Evolutionary conservation across 1,139 yeast species (phyloP).

Genomic region (Wickerhamomyces sp.): DNA sequence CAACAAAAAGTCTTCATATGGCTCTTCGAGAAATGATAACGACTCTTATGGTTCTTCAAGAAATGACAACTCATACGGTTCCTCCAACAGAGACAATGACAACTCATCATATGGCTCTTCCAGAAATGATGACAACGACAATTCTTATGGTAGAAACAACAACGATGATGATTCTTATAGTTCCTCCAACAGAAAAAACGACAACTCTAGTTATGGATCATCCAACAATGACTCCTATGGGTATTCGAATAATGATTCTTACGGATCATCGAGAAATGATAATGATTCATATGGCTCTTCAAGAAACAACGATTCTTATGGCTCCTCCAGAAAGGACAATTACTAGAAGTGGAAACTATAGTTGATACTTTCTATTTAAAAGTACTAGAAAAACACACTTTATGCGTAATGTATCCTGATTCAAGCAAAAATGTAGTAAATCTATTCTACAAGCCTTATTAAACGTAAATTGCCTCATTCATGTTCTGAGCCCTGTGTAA

Average conservation of each 20-base stretch:
- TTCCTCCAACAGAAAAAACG: too few relatives aligned
- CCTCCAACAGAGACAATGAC: slow-evolving; percentile 1
- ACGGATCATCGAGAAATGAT: slow-evolving; percentile 1
- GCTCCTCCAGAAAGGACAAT: slow-evolving; percentile 3
- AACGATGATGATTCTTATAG: background rate
- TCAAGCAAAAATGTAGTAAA: background rate
- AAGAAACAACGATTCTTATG: slow-evolving; percentile 5
- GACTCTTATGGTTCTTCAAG: slow-evolving; percentile 7
- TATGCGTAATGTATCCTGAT: background rate
- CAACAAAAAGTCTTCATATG: slow-evolving; percentile 7
- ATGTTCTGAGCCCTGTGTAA: background rate
- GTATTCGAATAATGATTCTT: slow-evolving; percentile 2
- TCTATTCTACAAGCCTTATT: background rate
- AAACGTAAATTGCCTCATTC: background rate
- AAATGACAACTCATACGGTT: slow-evolving; percentile 7
- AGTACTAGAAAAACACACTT: too few relatives aligned
- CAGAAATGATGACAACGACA: background rate
- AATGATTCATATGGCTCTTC: slow-evolving; percentile 7
- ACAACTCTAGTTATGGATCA: background rate
- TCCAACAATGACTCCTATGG: background rate
- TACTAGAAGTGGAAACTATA: background rate
- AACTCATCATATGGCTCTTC: background rate
- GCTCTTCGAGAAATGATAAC: background rate
- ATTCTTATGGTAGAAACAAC: background rate
- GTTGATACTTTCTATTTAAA: background rate